Base-by-base conservation (phyloP, 1,284 basidiomycete genomes). In the Inonotus hispidus region DNA sequence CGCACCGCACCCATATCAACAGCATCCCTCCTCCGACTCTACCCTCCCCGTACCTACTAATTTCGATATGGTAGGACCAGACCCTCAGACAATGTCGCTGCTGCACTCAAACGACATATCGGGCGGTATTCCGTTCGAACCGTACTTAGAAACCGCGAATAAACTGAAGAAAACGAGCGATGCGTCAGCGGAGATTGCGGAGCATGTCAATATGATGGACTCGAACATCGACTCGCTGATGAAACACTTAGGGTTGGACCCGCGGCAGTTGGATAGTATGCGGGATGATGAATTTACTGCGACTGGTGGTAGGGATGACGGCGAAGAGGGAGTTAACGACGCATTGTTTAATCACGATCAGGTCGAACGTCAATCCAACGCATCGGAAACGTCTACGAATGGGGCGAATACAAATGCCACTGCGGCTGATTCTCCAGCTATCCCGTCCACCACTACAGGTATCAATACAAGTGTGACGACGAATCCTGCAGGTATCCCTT, bases 211-310 rank as follows among this genome's bases (percentile, higher is more conserved):
- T 63, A 80, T 82, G 47, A 74, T 94, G 58, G 85, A 90, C 66
- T 78, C 77, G 39, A 86, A 82, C 65, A 87, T 95, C 64, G 83
- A 92, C 63, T 82, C 82, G 11, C 77, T 94, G 41, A 88, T 93
- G 50, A 79, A 86, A 67, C 82, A 80, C 58, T 79, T 90, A 60
- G 89, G 89, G 1, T 74, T 92, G 41, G 86, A 87, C 65, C 77
- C 83, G 1, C 60, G 63, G 2, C 59, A 75, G 16, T 67, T 82
- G 23, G 70, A 73, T 3, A 47, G 63, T 11, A 56, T 69, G 1
- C 35, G 61, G 11, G 66, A 66, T 1, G 68, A 69, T 37, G 56
- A 55, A 7, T 23, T 35, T 41, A 52, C 23, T 38, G 29, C 5
- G 21, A 14, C 59, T n/a, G n/a, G 19, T 16, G 38, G 3, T 37